Base-by-base conservation (phyloP, 2,329 filamentous ascomycete genomes). In the Aspergillus fructus region DNA sequence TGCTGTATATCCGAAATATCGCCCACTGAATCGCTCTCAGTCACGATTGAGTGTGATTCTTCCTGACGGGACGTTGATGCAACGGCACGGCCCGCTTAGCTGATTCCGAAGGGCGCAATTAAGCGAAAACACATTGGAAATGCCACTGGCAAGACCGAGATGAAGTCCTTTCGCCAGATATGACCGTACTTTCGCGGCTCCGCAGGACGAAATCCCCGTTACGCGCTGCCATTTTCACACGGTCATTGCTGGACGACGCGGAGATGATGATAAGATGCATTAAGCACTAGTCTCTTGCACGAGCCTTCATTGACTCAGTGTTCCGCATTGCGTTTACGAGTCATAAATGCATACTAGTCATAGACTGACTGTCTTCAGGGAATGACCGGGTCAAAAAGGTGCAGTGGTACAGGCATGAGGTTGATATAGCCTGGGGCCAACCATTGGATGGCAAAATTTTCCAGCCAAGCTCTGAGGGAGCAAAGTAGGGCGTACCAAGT, bases 41-140 rank as follows among this genome's bases (percentile, higher is more conserved):
- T 11, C 27, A 30, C 3, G 3, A 4, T 11, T 9, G 8, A 30
- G 27, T 30, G 27, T 11, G 27, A 30, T 30, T 11, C 27, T 30
- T 30, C 27, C 27, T 11, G 2, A 45, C 12, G 8, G 49, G 43
- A 24, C 24, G 9, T 30, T 24, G 40, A 46, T 41, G 46, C 33
- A 49, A 54, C 60, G 56, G 56, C 54, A 62, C 61, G 56, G 61
- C 55, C 60, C 60, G 60, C 53, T 39, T 56, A 53, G 34, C 46
- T 55, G 33, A 45, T 34, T 27, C 34, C 33, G 34, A 34, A 27
- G 8, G 37, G 24, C 41, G 37, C 48, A 27, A 40, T 40, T 39
- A 40, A 27, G 27, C 33, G n/a, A 15, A 40, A 49, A 41, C 34
- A 23, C 48, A 9, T 49, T 5, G 34, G 34, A 37, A 30, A 30